Percentiles rank a stretch among this genome's conserved stretches.
phyloP scores from a whole-genome alignment of 495 filamentous ascomycete genomes.

The Xylaria palmicola region DNA sequence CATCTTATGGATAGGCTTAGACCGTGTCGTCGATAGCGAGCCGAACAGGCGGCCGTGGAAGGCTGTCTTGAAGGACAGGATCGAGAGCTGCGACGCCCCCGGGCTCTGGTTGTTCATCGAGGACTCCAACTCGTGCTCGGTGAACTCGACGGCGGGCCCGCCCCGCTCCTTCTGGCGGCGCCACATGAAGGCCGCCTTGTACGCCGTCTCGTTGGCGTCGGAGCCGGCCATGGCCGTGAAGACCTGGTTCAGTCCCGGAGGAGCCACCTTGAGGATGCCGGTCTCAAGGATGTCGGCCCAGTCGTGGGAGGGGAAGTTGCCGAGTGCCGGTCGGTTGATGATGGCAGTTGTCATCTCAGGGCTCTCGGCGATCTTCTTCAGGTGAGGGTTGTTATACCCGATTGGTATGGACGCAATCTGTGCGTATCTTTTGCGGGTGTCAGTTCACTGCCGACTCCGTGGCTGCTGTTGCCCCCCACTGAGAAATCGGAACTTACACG shows the following conservation, averaged over 20 bases:
- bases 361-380: conserved; percentile 67
- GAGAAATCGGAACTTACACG: conserved; percentile 55
- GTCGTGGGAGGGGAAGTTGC: conserved; percentile 91
- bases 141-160: conserved; percentile 78
- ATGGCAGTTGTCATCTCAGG: conserved; percentile 78
- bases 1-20: conserved; percentile 97
- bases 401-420: conserved; percentile 98
- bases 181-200: conserved; percentile 99
- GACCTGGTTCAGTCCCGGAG: conserved; percentile 89
- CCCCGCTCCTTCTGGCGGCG: conserved; percentile 85
- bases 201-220: conserved; percentile 98
- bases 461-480: background rate
- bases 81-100: conserved; percentile 80
- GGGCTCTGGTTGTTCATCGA: conserved; percentile 85
- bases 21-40: conserved; percentile 86
- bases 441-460: conserved; percentile 9
- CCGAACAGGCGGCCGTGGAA: conserved; percentile 98
- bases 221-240: conserved; percentile 96
- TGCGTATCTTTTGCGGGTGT: conserved; percentile 60
- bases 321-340: conserved; percentile 92
- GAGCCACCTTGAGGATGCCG: conserved; percentile 86
- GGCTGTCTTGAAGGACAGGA: conserved; percentile 87
- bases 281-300: conserved; percentile 84
- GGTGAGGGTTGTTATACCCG: conserved; percentile 90
- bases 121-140: conserved; percentile 71